phyloP scores from a whole-genome alignment of 2,329 filamentous ascomycete species.

The Emericellopsis atlantica region DNA sequence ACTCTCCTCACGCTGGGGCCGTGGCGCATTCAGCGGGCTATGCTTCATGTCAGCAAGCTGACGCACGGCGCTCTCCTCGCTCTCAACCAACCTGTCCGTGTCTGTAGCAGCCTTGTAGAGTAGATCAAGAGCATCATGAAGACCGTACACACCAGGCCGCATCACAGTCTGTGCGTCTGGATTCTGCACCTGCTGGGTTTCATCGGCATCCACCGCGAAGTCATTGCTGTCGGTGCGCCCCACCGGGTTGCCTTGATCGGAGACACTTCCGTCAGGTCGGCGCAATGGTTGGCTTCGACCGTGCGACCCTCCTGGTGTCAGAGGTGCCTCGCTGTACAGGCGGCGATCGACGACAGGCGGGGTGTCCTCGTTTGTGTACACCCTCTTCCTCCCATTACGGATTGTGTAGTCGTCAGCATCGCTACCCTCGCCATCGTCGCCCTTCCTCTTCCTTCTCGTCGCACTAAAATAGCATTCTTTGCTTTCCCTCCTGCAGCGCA shows the following conservation, averaged over 20 bases:
- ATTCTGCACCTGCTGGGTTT: constrained; percentile 51
- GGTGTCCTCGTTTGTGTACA: constrained; percentile 33
- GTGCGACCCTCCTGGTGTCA: constrained; percentile 53
- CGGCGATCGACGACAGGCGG: constrained; percentile 28
- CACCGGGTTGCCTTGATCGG: constrained; percentile 6
- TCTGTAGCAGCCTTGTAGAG: constrained; percentile 69
- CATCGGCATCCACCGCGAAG: constrained; percentile 28
- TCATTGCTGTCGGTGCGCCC: constrained; percentile 15
- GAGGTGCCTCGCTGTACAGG: constrained; percentile 38
- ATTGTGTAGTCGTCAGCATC: constrained; percentile 55
- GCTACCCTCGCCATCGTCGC: constrained; percentile 40
- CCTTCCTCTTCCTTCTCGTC: constrained; percentile 83
- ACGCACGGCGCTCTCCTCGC: not conserved
- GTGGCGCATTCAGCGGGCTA: not conserved
- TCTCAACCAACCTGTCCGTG: constrained; percentile 35
- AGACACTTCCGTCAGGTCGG: constrained; percentile 36
- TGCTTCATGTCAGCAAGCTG: not conserved
- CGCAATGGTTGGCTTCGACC: constrained; percentile 54
- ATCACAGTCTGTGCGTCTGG: constrained; percentile 52
- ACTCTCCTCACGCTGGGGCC: constrained; percentile 17
- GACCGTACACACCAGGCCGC: constrained; percentile 69
- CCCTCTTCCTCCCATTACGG: constrained; percentile 61
- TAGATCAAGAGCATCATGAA: constrained; percentile 83
- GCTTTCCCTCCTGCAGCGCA: constrained; percentile 84
- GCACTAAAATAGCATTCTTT: constrained; percentile 97